These are phyloP conservation scores for Protomyces arabidopsidicola DNA, from an alignment of 1,139 yeast species.

Conservation along the genomic window DNA sequence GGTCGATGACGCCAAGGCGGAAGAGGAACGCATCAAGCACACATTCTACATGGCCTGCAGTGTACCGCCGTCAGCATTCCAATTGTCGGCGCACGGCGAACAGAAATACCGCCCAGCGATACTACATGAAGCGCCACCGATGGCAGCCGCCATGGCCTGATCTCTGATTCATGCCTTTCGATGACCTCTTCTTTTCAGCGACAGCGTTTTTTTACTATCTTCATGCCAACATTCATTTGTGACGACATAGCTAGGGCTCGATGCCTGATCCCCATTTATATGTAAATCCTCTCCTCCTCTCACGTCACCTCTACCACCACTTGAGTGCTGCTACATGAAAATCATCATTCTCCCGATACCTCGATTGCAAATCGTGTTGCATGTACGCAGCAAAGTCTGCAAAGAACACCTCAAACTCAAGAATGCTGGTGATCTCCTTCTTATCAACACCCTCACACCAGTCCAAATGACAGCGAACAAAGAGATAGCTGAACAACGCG, in stretches of 20 bases:
- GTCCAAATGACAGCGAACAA: slow-evolving; percentile 21
- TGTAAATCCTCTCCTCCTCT: not conserved
- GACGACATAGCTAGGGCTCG: too few relatives aligned
- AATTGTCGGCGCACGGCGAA: not conserved
- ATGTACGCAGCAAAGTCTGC: slow-evolving; percentile 3
- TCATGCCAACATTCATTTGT: too few relatives aligned
- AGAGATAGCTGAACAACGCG: slow-evolving; percentile 4
- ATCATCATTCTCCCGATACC: slow-evolving; percentile 8
- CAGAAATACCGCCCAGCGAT: not conserved
- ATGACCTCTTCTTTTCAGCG: not conserved
- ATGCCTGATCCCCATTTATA: too few relatives aligned
- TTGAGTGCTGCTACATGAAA: slow-evolving; percentile 8
- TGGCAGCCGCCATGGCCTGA: not conserved
- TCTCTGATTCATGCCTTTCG: not conserved
- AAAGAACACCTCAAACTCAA: slow-evolving; percentile 17
- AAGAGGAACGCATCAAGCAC: not conserved
- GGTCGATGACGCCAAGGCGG: not conserved
- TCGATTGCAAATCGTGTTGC: not conserved
- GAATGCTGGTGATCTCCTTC: slow-evolving; percentile 14
- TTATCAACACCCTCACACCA: slow-evolving; percentile 22
- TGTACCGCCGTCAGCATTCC: not conserved
- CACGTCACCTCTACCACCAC: slow-evolving; percentile 10
- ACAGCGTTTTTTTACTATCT: not conserved
- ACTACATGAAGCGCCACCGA: not conserved
- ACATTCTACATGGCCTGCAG: not conserved